phyloP scores from a whole-genome alignment of 768 basidiomycete genomes.

The Lactifluus pinguis region DNA sequence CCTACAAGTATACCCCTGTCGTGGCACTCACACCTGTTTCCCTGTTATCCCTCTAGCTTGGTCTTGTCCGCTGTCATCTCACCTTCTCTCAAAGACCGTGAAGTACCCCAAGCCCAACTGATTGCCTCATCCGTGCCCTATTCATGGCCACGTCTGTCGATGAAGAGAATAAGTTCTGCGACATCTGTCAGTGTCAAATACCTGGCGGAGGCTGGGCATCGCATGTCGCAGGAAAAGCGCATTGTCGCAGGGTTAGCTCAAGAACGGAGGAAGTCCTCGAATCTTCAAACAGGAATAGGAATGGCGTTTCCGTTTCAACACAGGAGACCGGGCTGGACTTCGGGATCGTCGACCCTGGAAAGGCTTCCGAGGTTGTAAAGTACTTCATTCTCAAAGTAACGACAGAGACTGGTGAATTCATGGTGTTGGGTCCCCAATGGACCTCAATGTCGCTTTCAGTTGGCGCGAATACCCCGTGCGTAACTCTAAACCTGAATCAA shows the following conservation, averaged over 20 bases:
- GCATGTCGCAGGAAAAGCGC: not conserved
- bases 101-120: not conserved
- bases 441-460: not conserved
- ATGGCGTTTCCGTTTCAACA: not conserved
- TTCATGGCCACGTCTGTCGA: not conserved
- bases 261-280: not conserved
- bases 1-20: not conserved
- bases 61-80: not conserved
- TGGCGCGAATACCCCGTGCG: not conserved
- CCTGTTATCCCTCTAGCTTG: too few relatives aligned
- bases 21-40: not conserved
- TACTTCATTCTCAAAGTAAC: not conserved
- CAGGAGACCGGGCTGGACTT: not conserved
- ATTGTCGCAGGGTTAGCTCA: slow-evolving; percentile 1
- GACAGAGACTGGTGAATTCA: not conserved
- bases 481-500: not conserved
- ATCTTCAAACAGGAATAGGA: not conserved
- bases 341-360: not conserved
- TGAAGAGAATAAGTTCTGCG: not conserved
- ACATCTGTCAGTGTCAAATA: not conserved
- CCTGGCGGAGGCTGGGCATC: not conserved
- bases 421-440: slow-evolving; percentile 8
- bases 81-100: not conserved
- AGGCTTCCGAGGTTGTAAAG: not conserved
- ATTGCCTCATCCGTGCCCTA: not conserved